Evolutionary conservation across 768 basidiomycete genomes (phyloP), one percentile per base, ranked within the genome.

Genomic region (Lactarius akahatsu): DNA sequence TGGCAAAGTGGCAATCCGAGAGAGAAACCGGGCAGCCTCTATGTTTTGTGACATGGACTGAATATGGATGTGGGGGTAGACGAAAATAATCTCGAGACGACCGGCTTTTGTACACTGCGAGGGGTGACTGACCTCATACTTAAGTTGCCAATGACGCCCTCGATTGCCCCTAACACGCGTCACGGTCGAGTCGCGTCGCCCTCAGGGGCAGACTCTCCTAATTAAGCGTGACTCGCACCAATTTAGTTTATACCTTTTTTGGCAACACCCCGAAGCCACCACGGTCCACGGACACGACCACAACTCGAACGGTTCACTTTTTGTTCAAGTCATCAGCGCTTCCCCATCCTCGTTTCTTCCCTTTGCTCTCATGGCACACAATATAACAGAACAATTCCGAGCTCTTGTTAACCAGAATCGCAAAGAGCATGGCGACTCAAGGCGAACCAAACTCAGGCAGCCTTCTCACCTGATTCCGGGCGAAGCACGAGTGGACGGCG

Each of bases 21-120:
- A 64, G 23, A 76, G 59, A 56, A 76, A 76, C 10, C 74, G 72
- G 28, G 62, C 50, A 13, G 73, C 75, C 57, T 76, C 76, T n/a
- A 64, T 40, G 41, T 72, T 73, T 64, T 76, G 76, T 16, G 69
- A 63, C 73, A 75, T 74, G 57, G n/a, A 34, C 30, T 57, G 55
- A 20, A 36, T n/a, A 32, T 4, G 6, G 32, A 4, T 32, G 7
- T 34, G 34, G 34, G 9, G 26, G 20, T 23, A n/a, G 43, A 47
- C 11, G 30, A 28, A 34, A n/a, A 50, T 3, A 50, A 6, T 23
- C 47, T 5, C 20, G 43, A 45, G 20, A 32, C 38, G n/a, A 10
- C 4, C n/a, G 10, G 8, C 16, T 32, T 60, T 60, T 60, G 20
- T 45, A 60, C 30, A 23, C 32, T 5, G 20, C 30, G 28, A 30